A percentile compares a stretch with the other conserved stretches of the same genome.
phyloP scores from a whole-genome alignment of 2,329 filamentous ascomycete species.

The Periglandula ipomoeae region DNA sequence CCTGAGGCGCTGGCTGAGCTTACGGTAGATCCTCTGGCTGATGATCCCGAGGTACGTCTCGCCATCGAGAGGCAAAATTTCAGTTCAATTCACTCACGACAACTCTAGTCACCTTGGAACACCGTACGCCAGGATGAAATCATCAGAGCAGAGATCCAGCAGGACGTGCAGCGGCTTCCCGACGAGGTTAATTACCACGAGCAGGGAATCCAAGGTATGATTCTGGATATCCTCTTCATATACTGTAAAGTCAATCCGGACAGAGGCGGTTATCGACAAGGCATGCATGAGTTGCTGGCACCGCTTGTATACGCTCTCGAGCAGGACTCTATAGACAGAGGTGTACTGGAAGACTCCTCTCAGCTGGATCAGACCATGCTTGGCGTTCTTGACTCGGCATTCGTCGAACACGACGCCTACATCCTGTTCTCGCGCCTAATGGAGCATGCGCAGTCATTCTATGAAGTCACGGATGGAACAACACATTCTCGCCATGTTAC shows the following conservation, averaged over 20 bases:
- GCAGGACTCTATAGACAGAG: constrained; percentile 62
- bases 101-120: constrained; percentile 73
- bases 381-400: constrained; percentile 60
- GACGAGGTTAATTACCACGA: constrained; percentile 87
- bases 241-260: constrained; percentile 88
- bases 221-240: constrained; percentile 85
- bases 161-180: constrained; percentile 89
- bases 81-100: not conserved
- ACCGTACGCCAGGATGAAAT: constrained; percentile 76
- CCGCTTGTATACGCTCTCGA: constrained; percentile 80
- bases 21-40: constrained; percentile 72
- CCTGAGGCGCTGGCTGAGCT: constrained; percentile 68
- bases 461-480: constrained; percentile 49
- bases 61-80: not conserved
- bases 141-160: constrained; percentile 78
- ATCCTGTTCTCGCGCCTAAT: constrained; percentile 79
- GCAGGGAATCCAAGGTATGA: constrained; percentile 64
- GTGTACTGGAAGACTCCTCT: constrained; percentile 22
- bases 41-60: constrained; percentile 53
- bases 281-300: constrained; percentile 94
- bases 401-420: constrained; percentile 86
- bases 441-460: constrained; percentile 79
- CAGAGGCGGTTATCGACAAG: constrained; percentile 86
- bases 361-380: constrained; percentile 44
- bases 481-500: constrained; percentile 10